These are phyloP conservation scores for Nitzschia palea DNA, from an alignment of 108 stramenopile genomes.

Conservation along the genomic window DNA sequence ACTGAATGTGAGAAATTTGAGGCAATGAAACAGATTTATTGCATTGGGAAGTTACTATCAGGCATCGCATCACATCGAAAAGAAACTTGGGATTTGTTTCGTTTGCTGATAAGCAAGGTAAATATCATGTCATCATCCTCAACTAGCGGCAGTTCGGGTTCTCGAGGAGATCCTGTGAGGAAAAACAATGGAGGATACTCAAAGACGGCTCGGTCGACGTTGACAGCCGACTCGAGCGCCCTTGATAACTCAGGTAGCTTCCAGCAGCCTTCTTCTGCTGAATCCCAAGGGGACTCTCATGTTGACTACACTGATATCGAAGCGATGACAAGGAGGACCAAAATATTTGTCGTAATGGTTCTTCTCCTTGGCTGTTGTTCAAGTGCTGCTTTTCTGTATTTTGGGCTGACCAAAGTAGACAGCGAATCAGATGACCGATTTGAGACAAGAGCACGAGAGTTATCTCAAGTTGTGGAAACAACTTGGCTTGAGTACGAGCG, in stretches of 20 bases:
- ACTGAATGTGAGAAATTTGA: too few relatives aligned
- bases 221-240: not conserved
- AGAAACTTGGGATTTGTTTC: too few relatives aligned
- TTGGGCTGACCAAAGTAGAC: not conserved
- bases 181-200: not conserved
- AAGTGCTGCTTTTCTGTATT: not conserved
- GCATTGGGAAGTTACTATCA: too few relatives aligned
- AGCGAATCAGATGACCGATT: not conserved
- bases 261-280: not conserved
- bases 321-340: not conserved
- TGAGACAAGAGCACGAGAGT: not conserved
- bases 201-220: not conserved
- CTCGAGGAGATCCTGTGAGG: too few relatives aligned
- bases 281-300: too few relatives aligned
- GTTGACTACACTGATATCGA: not conserved
- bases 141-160: too few relatives aligned
- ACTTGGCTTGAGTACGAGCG: constrained; percentile 5
- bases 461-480: not conserved
- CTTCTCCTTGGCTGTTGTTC: constrained; percentile 1
- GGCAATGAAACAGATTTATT: too few relatives aligned
- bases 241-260: not conserved
- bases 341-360: constrained; percentile 5
- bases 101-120: too few relatives aligned
- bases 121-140: too few relatives aligned
- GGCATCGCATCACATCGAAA: too few relatives aligned